phyloP scores from a whole-genome alignment of 2,329 filamentous ascomycete species.

The Penicillium paneum region DNA sequence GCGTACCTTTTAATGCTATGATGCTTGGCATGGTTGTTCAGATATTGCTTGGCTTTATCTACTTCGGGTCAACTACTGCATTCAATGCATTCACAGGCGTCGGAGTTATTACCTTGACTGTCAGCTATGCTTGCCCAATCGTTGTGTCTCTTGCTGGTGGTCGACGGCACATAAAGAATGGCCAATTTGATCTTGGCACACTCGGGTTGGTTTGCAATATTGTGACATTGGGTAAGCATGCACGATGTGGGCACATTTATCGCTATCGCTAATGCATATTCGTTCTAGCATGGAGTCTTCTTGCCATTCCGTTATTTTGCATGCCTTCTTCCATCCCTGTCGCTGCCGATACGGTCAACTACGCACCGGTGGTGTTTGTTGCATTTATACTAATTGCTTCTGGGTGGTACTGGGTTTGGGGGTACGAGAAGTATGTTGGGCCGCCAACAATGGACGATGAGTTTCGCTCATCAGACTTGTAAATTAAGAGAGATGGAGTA shows the following conservation, averaged over 20 bases:
- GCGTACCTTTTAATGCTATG: constrained; percentile 66
- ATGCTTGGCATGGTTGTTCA: constrained; percentile 65
- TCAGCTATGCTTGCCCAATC: constrained; percentile 65
- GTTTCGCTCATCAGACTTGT: neutral
- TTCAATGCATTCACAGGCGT: constrained; percentile 78
- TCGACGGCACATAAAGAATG: constrained; percentile 52
- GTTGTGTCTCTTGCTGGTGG: constrained; percentile 57
- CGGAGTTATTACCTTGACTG: constrained; percentile 70
- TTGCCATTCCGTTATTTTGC: constrained; percentile 67
- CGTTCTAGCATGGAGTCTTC: constrained; percentile 53
- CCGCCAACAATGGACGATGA: constrained; percentile 13
- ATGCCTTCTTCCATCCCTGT: constrained; percentile 55
- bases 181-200: constrained; percentile 51
- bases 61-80: constrained; percentile 69
- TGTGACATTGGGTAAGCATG: constrained; percentile 57
- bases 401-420: constrained; percentile 66
- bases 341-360: constrained; percentile 61
- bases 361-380: constrained; percentile 68
- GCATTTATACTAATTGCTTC: constrained; percentile 59
- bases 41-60: constrained; percentile 68
- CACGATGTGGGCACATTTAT: neutral
- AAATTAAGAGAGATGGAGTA: neutral
- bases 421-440: constrained; percentile 54
- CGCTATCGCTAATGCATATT: neutral
- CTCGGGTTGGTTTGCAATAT: constrained; percentile 61